Evolutionary conservation across 768 basidiomycete genomes (phyloP).

Genomic region (Tulasnella sp.): DNA sequence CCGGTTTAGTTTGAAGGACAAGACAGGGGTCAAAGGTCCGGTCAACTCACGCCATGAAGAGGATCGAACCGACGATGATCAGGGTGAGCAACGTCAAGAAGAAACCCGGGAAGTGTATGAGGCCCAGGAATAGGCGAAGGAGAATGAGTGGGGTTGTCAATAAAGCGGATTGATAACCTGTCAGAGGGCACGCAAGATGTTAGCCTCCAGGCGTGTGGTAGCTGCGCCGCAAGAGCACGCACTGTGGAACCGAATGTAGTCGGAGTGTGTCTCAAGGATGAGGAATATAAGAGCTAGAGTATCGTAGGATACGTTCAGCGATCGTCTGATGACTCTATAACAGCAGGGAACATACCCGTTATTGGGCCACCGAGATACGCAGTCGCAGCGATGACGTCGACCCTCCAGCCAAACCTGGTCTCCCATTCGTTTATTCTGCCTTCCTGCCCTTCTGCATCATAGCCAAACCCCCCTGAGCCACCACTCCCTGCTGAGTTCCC

Average conservation of each 20-base stretch:
- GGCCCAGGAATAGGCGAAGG: slow-evolving; percentile 57
- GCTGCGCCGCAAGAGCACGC: slow-evolving; percentile 38
- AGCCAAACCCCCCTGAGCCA: slow-evolving; percentile 37
- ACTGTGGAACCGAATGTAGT: slow-evolving; percentile 81
- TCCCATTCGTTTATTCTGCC: slow-evolving; percentile 64
- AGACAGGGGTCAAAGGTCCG: background rate
- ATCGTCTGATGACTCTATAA: background rate
- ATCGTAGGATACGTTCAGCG: slow-evolving; percentile 25
- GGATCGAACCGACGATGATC: slow-evolving; percentile 48
- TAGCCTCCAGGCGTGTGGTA: slow-evolving; percentile 3
- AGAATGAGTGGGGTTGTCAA: slow-evolving; percentile 65
- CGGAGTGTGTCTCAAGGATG: slow-evolving; percentile 75
- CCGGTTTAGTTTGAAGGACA: slow-evolving; percentile 16
- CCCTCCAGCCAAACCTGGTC: slow-evolving; percentile 66
- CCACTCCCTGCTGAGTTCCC: slow-evolving; percentile 50
- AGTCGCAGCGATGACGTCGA: slow-evolving; percentile 66
- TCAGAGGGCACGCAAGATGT: background rate
- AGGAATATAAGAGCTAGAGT: slow-evolving; percentile 62
- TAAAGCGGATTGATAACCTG: slow-evolving; percentile 80
- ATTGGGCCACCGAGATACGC: slow-evolving; percentile 72
- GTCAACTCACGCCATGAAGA: slow-evolving; percentile 61
- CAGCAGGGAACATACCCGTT: slow-evolving; percentile 56
- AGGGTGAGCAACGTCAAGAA: slow-evolving; percentile 56
- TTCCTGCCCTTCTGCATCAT: slow-evolving; percentile 46
- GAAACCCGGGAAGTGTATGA: slow-evolving; percentile 59